Evolutionary conservation across 371 early-diverging fungal species (phyloP), one percentile per base, ranked within the genome.

Genomic region (Zopfochytrium polystomum): DNA sequence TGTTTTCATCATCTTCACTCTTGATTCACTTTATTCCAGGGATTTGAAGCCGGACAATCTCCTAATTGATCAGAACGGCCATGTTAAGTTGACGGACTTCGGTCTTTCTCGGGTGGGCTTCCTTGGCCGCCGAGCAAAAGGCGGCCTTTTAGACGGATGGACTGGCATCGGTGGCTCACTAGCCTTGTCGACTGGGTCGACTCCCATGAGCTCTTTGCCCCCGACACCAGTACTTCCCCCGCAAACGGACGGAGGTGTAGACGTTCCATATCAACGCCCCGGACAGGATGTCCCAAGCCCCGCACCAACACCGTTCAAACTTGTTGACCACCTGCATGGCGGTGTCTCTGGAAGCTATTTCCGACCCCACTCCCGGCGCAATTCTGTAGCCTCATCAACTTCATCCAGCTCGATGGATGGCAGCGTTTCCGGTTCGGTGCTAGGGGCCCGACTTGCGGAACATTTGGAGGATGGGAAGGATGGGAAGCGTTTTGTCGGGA

Each of bases 41-140:
- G 90, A 94, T 70, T 66, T 96, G 42, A 94, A 94, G 64, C 91
- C 92, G 0, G 95, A 95, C 55, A 95, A 95, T 61, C 72, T 95
- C 44, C 75, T 97, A 25, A 89, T 97, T 62, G 92, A 90, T 65
- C 84, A 85, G 51, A 82, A 85, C 61, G 98, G 98, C 1, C 95
- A 96, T 66, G 69, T 95, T 34, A 95, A 94, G 66, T 74, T 97
- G 55, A 93, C 93, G 3, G 98, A 97, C 63, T 95, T 97, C 82
- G 98, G 98, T 0, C 73, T 95, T 43, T 91, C 94, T 0, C 81
- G 90, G 2, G 87, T 91, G 48, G 91, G 91, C 2, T 91, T 93
- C 58, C 77, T 90, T 25, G 89, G 89, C 22, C 84, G 91, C 18
- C 84, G 90, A 18, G 87, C 87, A 5, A 78, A 83, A 59, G 86